Evolutionary conservation across 805 yeast species (phyloP), one percentile per base, ranked within the genome.

Genomic region (Candida loeiensis): DNA sequence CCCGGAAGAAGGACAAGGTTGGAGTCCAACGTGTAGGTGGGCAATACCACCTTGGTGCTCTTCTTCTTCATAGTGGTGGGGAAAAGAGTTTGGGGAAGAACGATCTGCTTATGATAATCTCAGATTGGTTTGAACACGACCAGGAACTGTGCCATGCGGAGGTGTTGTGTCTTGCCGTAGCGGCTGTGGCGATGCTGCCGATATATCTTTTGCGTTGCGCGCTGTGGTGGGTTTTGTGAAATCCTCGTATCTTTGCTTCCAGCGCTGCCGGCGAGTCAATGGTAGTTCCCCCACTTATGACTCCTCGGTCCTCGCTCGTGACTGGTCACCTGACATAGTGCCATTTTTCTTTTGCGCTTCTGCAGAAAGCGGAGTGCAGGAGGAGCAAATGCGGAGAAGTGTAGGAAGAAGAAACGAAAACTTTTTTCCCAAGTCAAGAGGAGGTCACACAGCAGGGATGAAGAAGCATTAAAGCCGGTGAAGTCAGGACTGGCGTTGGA

Each of bases 1-100:
- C 85, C 85, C 1, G 88, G 86, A 6, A 80, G 50, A 21, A 79
- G 66, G 11, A 81, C 77, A 38, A 68, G 51, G 44, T 65, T 61
- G 31, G 73, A 65, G 46, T 69, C 74, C 16, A 69, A 48, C 35
- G 57, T 61, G 50, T 68, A 68, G 30, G 63, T 60, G 36, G 74
- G 73, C 37, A 69, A 56, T 4, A 61, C 61, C 37, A 62, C 43
- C 43, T 47, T 44, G 24, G 31, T 39, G 34, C 19, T 40, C 21
- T 35, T 37, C 34, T 15, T 22, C 16, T 29, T 17, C 40, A 31
- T 37, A 4, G 21, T 28, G 18, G 24, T 26, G 19, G 33, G 12
- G 14, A 25, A 25, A 25, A 27, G 16, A 27, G 14, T 11, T 13
- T 27, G 31, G 31, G 31, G 31, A 6, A 25, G n/a, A n/a, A n/a